These are phyloP conservation scores for Annulohypoxylon truncatum DNA, from an alignment of 2,329 filamentous ascomycete species.

Conservation along the genomic window DNA sequence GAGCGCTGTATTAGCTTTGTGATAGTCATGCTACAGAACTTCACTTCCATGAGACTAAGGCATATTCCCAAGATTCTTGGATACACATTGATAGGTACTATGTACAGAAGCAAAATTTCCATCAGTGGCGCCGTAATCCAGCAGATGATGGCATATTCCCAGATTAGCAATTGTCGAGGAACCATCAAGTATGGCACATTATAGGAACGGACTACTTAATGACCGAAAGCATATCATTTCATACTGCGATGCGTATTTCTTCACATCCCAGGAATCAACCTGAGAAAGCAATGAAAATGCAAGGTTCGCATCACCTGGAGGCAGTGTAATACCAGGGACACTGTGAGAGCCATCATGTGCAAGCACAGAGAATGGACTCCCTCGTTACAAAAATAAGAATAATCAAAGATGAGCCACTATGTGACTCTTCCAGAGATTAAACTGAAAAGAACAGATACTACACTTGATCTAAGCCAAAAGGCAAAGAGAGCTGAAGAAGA, in stretches of 20 bases:
- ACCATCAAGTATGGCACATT: too few species aligned
- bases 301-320: conserved; percentile 35
- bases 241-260: conserved; percentile 12
- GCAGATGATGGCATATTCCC: too few species aligned
- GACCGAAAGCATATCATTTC: too few species aligned
- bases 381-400: conserved; percentile 29
- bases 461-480: conserved; percentile 41
- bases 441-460: conserved; percentile 42
- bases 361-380: conserved; percentile 29
- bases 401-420: conserved; percentile 27
- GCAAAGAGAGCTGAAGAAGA: conserved; percentile 39
- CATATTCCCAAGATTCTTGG: too few species aligned
- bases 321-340: conserved; percentile 39
- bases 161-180: too few species aligned
- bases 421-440: conserved; percentile 37
- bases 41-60: too few species aligned
- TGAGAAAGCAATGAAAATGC: conserved; percentile 36
- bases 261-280: conserved; percentile 29
- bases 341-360: conserved; percentile 20
- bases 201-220: too few species aligned
- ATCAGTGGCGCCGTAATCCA: too few species aligned
- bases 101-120: too few species aligned
- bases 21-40: too few species aligned
- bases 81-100: too few species aligned
- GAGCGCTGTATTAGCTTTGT: too few species aligned